Evolutionary conservation across 371 early-diverging fungal species (phyloP).

Genomic region (Quaeritorhiza haematococci): DNA sequence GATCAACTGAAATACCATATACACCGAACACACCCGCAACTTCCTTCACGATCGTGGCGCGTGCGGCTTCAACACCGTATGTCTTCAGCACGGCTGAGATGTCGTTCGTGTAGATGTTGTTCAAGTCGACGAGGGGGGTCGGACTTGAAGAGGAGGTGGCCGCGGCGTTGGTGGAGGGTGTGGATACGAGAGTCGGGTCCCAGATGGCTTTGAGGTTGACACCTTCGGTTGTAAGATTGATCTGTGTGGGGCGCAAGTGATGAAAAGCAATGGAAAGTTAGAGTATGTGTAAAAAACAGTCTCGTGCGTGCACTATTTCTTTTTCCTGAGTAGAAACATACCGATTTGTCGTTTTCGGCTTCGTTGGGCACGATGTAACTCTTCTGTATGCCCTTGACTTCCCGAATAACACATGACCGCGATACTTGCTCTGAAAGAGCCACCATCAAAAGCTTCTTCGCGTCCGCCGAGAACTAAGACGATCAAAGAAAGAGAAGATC

Average conservation of each 20-base stretch:
- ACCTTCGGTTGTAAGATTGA: conserved; percentile 81
- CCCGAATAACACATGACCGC: conserved; percentile 68
- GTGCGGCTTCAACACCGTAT: conserved; percentile 99
- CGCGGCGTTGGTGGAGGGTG: too few relatives aligned
- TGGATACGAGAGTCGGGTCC: too few relatives aligned
- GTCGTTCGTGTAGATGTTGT: conserved; percentile 93
- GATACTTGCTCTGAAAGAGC: conserved; percentile 71
- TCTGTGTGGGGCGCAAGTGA: conserved; percentile 2
- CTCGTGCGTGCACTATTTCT: not conserved
- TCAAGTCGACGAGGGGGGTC: conserved; percentile 61
- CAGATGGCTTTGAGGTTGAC: conserved; percentile 90
- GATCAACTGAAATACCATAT: conserved; percentile 95
- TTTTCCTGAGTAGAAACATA: conserved; percentile 22
- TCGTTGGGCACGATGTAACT: conserved; percentile 75
- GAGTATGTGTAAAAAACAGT: conserved; percentile 30
- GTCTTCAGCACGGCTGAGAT: conserved; percentile 86
- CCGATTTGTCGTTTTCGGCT: conserved; percentile 68
- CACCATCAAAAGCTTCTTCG: conserved; percentile 92
- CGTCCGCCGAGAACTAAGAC: conserved; percentile 70
- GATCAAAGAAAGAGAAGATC: not conserved
- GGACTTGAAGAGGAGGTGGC: not conserved
- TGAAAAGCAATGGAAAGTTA: conserved; percentile 1
- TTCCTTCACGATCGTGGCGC: conserved; percentile 93
- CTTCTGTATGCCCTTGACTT: conserved; percentile 77
- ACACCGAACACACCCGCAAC: conserved; percentile 93